Evolutionary conservation across 768 basidiomycete species (phyloP).

Genomic region (Coprinopsis marcescibilis): DNA sequence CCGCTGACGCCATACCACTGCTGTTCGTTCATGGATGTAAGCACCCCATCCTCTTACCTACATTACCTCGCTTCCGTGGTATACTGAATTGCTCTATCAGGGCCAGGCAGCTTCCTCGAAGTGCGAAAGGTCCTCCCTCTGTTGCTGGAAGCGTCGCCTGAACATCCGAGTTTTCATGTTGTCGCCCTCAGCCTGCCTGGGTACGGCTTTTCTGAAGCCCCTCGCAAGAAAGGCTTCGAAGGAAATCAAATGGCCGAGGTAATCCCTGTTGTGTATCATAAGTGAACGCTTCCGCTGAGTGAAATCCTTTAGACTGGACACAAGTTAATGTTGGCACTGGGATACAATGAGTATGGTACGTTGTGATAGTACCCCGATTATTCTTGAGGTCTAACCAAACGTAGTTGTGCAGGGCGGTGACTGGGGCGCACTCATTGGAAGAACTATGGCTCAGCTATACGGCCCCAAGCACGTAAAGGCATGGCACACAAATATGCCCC

Average conservation of each 20-base stretch:
- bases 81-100: conserved; percentile 19
- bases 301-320: conserved; percentile 27
- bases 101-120: conserved; percentile 52
- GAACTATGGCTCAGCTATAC: conserved; percentile 23
- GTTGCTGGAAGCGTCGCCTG: conserved; percentile 34
- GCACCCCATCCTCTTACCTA: too few relatives aligned
- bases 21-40: conserved; percentile 48
- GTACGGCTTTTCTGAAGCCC: conserved; percentile 56
- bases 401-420: conserved; percentile 28
- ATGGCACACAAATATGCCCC: conserved; percentile 44
- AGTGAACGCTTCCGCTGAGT: too few relatives aligned
- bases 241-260: conserved; percentile 44
- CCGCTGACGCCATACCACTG: conserved; percentile 38
- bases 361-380: background rate
- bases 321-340: conserved; percentile 45
- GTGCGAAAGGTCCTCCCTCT: conserved; percentile 47
- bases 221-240: conserved; percentile 46
- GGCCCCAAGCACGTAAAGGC: conserved; percentile 40
- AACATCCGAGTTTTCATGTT: conserved; percentile 56
- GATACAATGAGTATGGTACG: conserved; percentile 43
- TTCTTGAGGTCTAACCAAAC: background rate
- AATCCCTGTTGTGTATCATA: conserved; percentile 38
- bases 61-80: background rate
- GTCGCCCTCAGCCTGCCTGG: conserved; percentile 55
- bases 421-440: conserved; percentile 22